phyloP scores from a whole-genome alignment of 345 rosid species.

The Euphorbia peplus region DNA sequence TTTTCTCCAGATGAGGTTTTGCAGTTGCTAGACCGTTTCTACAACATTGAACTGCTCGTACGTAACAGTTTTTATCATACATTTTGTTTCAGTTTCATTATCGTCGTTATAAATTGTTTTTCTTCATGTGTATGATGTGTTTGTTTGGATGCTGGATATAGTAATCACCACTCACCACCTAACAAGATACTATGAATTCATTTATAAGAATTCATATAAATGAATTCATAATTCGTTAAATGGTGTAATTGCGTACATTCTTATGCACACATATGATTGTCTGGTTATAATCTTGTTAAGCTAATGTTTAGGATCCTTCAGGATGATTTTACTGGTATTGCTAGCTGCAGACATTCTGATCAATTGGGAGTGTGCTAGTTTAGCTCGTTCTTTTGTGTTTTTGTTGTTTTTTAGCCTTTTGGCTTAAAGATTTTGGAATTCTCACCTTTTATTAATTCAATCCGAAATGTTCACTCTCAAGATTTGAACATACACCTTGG shows the following conservation, averaged over 20 bases:
- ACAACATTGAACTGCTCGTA: constrained; percentile 96
- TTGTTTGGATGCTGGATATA: background rate
- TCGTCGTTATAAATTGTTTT: background rate
- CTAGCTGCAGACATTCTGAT: too few relatives aligned
- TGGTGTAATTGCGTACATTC: background rate
- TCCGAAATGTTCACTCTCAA: background rate
- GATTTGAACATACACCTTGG: background rate
- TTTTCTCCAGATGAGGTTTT: constrained; percentile 91
- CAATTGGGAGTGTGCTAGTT: too few relatives aligned
- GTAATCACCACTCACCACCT: background rate
- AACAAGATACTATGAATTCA: background rate
- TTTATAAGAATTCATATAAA: background rate
- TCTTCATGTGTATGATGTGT: background rate
- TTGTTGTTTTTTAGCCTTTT: background rate
- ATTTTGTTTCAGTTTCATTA: background rate
- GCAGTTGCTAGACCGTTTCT: constrained; percentile 87
- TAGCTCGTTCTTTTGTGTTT: too few relatives aligned
- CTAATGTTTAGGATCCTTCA: background rate
- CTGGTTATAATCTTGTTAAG: background rate
- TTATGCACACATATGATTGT: background rate
- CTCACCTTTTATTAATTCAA: background rate
- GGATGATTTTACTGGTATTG: too few relatives aligned
- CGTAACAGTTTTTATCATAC: background rate
- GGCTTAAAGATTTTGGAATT: background rate
- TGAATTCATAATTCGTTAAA: too few relatives aligned